Evolutionary conservation across 202 grass and related monocot genomes (phyloP).

Genomic region (Elaeis oleifera): DNA sequence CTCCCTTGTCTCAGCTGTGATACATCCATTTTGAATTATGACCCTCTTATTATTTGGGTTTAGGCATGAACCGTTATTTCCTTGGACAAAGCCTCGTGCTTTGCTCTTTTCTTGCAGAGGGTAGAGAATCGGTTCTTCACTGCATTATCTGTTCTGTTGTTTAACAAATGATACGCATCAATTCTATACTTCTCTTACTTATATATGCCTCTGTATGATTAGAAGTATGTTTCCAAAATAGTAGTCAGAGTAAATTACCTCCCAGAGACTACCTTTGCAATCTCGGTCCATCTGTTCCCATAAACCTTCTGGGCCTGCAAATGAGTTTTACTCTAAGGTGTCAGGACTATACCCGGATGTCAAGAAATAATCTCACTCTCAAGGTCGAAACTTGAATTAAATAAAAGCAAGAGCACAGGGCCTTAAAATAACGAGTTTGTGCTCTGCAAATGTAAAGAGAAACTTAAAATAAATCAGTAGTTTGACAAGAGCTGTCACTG

Average conservation of each 20-base stretch:
- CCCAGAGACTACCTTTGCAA: slow-evolving; percentile 86
- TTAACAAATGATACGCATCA: slow-evolving; percentile 13
- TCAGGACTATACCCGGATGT: neutral
- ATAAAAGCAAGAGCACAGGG: no score
- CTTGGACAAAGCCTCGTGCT: slow-evolving; percentile 47
- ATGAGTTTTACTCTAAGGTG: slow-evolving; percentile 12
- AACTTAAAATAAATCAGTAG: no score
- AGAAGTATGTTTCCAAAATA: neutral
- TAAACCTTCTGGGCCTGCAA: slow-evolving; percentile 84
- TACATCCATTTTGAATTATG: slow-evolving; percentile 33
- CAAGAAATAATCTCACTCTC: no score
- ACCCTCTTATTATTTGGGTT: slow-evolving; percentile 43
- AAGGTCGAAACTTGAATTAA: no score
- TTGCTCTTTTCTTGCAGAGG: slow-evolving; percentile 76
- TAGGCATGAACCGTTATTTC: slow-evolving; percentile 49
- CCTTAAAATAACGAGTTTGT: no score
- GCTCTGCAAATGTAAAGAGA: no score
- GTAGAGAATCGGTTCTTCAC: slow-evolving; percentile 95
- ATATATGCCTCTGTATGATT: no score
- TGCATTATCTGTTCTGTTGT: slow-evolving; percentile 80
- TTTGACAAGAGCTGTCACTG: no score
- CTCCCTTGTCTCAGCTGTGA: slow-evolving; percentile 27
- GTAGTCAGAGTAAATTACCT: slow-evolving; percentile 41
- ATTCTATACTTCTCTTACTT: neutral
- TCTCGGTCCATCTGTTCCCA: slow-evolving; percentile 97